Conservation (phyloP, 148 eudicot species). For the Cornus controversa region DNA sequence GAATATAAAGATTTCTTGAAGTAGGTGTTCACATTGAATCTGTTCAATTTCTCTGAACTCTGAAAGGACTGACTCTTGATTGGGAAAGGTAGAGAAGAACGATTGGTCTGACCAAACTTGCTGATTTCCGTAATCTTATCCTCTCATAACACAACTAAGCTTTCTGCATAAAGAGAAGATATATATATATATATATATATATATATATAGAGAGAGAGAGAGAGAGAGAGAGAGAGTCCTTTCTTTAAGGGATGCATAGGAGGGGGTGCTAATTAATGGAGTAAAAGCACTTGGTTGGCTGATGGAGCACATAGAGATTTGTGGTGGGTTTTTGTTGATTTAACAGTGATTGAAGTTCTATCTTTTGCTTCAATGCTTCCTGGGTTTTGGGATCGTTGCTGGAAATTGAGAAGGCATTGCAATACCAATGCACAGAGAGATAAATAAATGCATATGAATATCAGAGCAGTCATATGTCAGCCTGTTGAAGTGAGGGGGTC, state of each 20-base stretch:
- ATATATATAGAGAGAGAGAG: no score
- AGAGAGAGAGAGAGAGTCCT: no score
- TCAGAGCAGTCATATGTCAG: not conserved
- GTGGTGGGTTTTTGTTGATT: constrained; percentile 15
- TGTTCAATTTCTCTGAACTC: not conserved
- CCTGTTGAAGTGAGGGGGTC: constrained; percentile 5
- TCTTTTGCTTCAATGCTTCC: constrained; percentile 18
- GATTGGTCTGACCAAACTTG: constrained; percentile 14
- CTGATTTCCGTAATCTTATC: constrained; percentile 16
- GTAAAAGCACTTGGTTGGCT: constrained; percentile 13
- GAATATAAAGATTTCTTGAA: not conserved
- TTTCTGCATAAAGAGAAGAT: not conserved
- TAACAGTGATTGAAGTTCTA: constrained; percentile 12
- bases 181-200: constrained; percentile 2
- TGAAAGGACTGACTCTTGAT: not conserved
- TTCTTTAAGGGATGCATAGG: constrained; percentile 8
- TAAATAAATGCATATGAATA: not conserved
- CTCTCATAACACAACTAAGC: constrained; percentile 11
- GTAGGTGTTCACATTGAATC: not conserved
- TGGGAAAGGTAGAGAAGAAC: constrained; percentile 15
- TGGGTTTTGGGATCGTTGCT: constrained; percentile 12
- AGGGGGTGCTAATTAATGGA: constrained; percentile 9
- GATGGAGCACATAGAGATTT: constrained; percentile 16
- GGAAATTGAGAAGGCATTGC: not conserved
- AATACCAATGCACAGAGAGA: not conserved